Conservation (phyloP, 352 stramenopile species). For the Phytophthora megakarya region DNA sequence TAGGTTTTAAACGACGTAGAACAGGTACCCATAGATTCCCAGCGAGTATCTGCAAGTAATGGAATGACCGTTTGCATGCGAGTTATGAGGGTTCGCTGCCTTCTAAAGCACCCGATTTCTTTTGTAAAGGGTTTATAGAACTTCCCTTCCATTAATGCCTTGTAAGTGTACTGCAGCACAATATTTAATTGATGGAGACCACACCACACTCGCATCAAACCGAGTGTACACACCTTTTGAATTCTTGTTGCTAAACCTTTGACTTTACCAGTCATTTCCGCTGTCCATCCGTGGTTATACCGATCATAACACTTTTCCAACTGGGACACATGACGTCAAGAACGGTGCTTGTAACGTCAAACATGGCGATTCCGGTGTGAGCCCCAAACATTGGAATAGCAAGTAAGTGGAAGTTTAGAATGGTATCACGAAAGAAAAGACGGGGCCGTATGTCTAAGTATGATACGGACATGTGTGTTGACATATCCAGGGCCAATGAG, state of each 20-base stretch:
- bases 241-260: not conserved
- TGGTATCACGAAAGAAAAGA: no score
- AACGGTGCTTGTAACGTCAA: not conserved
- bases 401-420: not conserved
- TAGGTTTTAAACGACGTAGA: no score
- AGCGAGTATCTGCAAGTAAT: no score
- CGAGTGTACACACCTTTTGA: not conserved
- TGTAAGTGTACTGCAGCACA: not conserved
- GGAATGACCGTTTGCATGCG: not conserved
- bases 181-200: not conserved
- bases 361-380: not conserved
- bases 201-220: not conserved
- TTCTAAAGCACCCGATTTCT: not conserved
- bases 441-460: constrained; percentile 11
- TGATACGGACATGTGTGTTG: not conserved
- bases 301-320: not conserved
- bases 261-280: no score
- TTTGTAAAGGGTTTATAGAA: not conserved
- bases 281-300: not conserved
- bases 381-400: not conserved
- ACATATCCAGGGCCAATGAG: not conserved
- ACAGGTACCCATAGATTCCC: no score
- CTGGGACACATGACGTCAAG: not conserved
- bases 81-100: not conserved
- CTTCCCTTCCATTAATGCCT: not conserved